Conservation (phyloP, 345 rosid species). For the Hibiscus syriacus region DNA sequence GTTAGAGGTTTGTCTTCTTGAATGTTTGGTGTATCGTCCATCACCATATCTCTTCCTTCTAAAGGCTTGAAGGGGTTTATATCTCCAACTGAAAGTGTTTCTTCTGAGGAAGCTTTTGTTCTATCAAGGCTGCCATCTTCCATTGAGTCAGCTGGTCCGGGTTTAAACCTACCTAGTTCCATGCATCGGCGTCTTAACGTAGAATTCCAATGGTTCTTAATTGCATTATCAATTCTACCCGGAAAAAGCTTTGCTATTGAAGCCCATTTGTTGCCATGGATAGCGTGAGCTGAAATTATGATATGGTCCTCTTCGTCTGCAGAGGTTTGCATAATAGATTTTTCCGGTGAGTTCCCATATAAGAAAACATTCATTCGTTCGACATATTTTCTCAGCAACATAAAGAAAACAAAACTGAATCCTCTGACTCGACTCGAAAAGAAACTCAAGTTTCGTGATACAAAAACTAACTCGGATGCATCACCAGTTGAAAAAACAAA, state of each 20-base stretch:
- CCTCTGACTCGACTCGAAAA: background rate
- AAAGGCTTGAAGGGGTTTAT: conserved; percentile 16
- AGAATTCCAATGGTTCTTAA: conserved; percentile 29
- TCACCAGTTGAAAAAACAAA: background rate
- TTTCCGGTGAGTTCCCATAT: background rate
- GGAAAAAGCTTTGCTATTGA: conserved; percentile 68
- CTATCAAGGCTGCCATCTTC: conserved; percentile 32
- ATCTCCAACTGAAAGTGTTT: conserved; percentile 37
- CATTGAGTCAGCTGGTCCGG: conserved; percentile 11
- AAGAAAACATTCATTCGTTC: background rate
- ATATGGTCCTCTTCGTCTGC: conserved; percentile 79
- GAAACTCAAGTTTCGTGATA: background rate
- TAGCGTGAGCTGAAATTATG: conserved; percentile 56
- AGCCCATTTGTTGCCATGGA: conserved; percentile 94
- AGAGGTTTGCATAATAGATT: background rate
- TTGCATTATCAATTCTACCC: conserved; percentile 81
- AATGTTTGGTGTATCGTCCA: conserved; percentile 23
- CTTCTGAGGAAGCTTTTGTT: conserved; percentile 41
- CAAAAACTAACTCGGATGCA: background rate
- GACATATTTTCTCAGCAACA: background rate
- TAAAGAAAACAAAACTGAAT: background rate
- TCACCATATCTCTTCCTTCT: conserved; percentile 19
- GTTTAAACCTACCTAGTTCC: conserved; percentile 27
- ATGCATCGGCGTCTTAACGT: conserved; percentile 51
- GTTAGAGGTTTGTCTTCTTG: conserved; percentile 20